A percentile compares a stretch with the other conserved stretches of the same genome.
Evolutionary conservation across 2,329 filamentous ascomycete species (phyloP).

Genomic region (Verticillium zaregamsianum): DNA sequence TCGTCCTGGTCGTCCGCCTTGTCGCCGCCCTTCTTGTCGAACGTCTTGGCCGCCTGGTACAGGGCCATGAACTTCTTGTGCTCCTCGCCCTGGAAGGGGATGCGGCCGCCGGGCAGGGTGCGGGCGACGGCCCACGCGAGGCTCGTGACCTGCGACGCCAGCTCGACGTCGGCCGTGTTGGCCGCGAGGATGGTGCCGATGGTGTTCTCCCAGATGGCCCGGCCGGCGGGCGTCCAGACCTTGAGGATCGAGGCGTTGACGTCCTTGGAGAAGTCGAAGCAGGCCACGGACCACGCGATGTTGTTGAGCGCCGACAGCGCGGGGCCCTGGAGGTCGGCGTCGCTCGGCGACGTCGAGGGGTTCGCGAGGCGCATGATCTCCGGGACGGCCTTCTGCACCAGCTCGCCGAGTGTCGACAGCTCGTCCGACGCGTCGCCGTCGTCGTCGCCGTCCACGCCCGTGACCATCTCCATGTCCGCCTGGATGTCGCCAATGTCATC

Average conservation of each 20-base stretch:
- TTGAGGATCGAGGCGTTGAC: slow-evolving; percentile 46
- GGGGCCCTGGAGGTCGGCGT: slow-evolving; percentile 43
- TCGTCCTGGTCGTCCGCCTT: slow-evolving; percentile 15
- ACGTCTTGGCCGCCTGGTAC: slow-evolving; percentile 52
- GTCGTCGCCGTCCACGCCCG: slow-evolving; percentile 57
- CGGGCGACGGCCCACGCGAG: slow-evolving; percentile 63
- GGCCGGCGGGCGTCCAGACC: slow-evolving; percentile 50
- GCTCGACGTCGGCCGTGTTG: slow-evolving; percentile 56
- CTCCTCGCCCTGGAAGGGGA: slow-evolving; percentile 47
- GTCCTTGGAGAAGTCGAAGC: slow-evolving; percentile 53
- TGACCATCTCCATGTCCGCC: slow-evolving; percentile 57
- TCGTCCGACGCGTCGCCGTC: slow-evolving; percentile 51
- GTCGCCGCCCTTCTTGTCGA: slow-evolving; percentile 15
- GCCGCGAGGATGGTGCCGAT: slow-evolving; percentile 54
- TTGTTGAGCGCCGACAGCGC: slow-evolving; percentile 62
- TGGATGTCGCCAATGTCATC: slow-evolving; percentile 43
- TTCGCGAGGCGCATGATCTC: slow-evolving; percentile 44
- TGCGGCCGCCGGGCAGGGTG: slow-evolving; percentile 41
- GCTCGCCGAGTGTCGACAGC: slow-evolving; percentile 47
- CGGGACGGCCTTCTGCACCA: slow-evolving; percentile 41
- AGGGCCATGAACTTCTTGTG: slow-evolving; percentile 61
- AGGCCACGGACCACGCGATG: slow-evolving; percentile 62
- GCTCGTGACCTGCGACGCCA: slow-evolving; percentile 60
- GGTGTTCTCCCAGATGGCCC: slow-evolving; percentile 53
- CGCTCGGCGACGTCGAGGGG: slow-evolving; percentile 33